Conservation (phyloP, 169 alveolate genomes). For the Eimeria praecox region DNA sequence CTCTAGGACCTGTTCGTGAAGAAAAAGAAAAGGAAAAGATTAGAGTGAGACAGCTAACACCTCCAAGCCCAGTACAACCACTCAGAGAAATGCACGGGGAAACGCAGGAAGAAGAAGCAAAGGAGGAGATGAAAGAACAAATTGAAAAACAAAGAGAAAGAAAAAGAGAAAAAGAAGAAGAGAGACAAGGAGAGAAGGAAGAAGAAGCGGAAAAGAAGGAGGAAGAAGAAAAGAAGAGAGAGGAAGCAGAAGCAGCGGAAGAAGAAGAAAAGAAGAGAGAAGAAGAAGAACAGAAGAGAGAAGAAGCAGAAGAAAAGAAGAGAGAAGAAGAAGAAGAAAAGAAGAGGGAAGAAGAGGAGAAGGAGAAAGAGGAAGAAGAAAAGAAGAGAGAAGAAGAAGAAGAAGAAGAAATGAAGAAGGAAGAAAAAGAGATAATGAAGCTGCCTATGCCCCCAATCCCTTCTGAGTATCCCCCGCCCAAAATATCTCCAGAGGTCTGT, state of each 20-base stretch:
- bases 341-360: neutral
- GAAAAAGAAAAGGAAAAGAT: neutral
- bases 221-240: neutral
- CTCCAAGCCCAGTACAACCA: no score
- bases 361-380: neutral
- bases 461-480: neutral
- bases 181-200: neutral
- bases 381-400: neutral
- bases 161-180: neutral
- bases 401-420: neutral
- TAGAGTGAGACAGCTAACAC: no score
- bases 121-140: neutral
- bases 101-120: neutral
- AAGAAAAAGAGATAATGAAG: neutral
- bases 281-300: neutral
- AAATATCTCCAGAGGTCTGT: constrained; percentile 16
- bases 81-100: neutral
- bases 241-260: neutral
- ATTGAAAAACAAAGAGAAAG: neutral
- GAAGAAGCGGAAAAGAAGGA: neutral
- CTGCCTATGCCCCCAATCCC: neutral
- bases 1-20: neutral
- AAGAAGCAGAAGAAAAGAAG: neutral
- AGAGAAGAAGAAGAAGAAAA: neutral
- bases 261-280: neutral